phyloP scores from a whole-genome alignment of 2,329 filamentous ascomycete species.

The Chaetomiaceae sp. region DNA sequence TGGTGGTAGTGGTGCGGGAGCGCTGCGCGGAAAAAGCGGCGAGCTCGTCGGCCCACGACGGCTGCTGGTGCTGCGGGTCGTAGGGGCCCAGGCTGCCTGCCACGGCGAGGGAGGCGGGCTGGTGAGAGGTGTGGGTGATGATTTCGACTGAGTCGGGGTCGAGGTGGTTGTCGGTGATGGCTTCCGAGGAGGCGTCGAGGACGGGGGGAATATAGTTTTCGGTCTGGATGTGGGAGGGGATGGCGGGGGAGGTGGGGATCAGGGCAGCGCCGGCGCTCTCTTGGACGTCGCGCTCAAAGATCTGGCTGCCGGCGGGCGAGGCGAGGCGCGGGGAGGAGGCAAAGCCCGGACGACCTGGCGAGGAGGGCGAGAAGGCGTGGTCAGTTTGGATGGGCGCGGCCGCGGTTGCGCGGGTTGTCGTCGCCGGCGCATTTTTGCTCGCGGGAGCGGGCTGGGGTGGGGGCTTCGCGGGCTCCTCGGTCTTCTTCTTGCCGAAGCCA shows the following conservation, averaged over 20 bases:
- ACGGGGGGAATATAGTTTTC: constrained; percentile 93
- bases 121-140: constrained; percentile 79
- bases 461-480: constrained; percentile 36
- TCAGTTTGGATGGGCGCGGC: constrained; percentile 34
- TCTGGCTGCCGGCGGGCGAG: constrained; percentile 73
- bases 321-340: constrained; percentile 41
- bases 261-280: constrained; percentile 55
- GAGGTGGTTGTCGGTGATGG: constrained; percentile 81
- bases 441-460: constrained; percentile 27
- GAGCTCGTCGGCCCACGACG: constrained; percentile 55
- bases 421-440: constrained; percentile 17
- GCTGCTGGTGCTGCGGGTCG: constrained; percentile 37
- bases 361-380: constrained; percentile 48
- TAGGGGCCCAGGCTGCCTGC: constrained; percentile 41
- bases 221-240: constrained; percentile 87
- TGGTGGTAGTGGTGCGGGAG: constrained; percentile 27
- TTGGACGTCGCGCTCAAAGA: constrained; percentile 94
- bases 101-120: constrained; percentile 68
- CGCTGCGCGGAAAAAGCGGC: constrained; percentile 47
- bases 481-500: constrained; percentile 60
- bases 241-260: constrained; percentile 74
- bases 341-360: constrained; percentile 53
- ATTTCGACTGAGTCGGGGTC: constrained; percentile 91
- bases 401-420: constrained; percentile 30
- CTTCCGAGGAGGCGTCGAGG: constrained; percentile 83